Evolutionary conservation across 768 basidiomycete genomes (phyloP), one percentile per base, ranked within the genome.

Genomic region (Cantharellus anzutake): DNA sequence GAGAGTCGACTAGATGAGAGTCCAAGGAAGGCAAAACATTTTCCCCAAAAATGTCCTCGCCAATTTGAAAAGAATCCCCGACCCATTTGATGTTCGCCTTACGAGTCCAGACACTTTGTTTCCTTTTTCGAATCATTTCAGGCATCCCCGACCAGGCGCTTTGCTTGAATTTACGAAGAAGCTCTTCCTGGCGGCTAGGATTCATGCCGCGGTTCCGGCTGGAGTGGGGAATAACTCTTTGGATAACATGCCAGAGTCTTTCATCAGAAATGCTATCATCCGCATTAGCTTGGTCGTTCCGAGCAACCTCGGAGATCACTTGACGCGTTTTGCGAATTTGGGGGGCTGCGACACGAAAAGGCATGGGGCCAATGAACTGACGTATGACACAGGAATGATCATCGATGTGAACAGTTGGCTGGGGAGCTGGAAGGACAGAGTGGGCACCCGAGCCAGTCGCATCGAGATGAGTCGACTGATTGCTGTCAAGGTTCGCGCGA

Each of bases 301-400:
- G 11, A 14, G 52, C 52, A 7, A 34, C 34, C 11, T 16, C 11
- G 41, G 34, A 42, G 34, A 59, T 56, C 3, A 39, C 42, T 4
- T 38, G 29, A 16, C 53, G 61, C 67, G 63, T 78, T 74, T 51
- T 71, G 69, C 57, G 68, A 5, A 58, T 50, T 20, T 60, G 57
- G 5, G 35, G 69, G 2, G 70, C 70, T 59, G 79, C 69, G 60
- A 80, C 73, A 60, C 75, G 78, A 66, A 82, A 80, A 7, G 85
- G 86, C 73, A 88, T 75, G 2, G 86, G 83, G 0, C 87, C 87
- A 51, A 90, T 73, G 69, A 88, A 88, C 58, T 82, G 68, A 39
- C 87, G 76, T 48, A 44, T 57, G 35, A 37, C 62, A 62, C 59
- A 59, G 51, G 59, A 63, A 64, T 63, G 64, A 39, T 56, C 56